Conservation (phyloP, 2,329 filamentous ascomycete species). For the Akanthomyces lecanii region DNA sequence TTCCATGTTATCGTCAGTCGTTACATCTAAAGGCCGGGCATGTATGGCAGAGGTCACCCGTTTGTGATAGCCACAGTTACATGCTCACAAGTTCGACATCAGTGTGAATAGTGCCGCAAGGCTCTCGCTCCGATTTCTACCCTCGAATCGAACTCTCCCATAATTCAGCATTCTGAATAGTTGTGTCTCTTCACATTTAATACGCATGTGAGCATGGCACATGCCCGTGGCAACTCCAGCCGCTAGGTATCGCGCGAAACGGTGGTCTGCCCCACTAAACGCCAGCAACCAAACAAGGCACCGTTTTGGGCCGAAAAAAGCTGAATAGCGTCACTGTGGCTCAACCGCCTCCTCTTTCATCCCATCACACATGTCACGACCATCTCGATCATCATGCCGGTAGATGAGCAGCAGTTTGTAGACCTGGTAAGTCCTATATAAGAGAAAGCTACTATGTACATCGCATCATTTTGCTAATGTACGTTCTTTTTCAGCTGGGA, state of each 20-base stretch:
- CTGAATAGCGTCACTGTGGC: conserved; percentile 15
- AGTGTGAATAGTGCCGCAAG: background rate
- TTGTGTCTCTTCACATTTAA: background rate
- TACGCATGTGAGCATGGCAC: conserved; percentile 12
- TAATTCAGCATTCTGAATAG: no score
- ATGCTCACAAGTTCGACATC: background rate
- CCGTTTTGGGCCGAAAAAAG: conserved; percentile 10
- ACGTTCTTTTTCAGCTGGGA: conserved; percentile 39
- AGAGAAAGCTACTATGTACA: background rate
- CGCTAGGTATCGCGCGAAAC: background rate
- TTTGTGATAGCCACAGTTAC: no score
- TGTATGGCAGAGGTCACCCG: no score
- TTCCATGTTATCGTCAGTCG: no score
- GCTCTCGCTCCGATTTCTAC: no score
- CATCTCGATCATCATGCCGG: conserved; percentile 57
- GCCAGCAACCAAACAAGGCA: conserved; percentile 8
- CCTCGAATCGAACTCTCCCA: no score
- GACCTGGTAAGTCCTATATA: conserved; percentile 58
- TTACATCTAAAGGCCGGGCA: no score
- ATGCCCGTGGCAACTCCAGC: background rate
- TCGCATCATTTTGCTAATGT: background rate
- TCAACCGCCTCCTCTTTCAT: conserved; percentile 7
- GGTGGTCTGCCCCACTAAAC: conserved; percentile 8
- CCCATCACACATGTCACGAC: conserved; percentile 17
- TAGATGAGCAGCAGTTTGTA: conserved; percentile 73